Evolutionary conservation across 352 stramenopile species (phyloP), one percentile per base, ranked within the genome.

Genomic region (Phytophthora sp.): DNA sequence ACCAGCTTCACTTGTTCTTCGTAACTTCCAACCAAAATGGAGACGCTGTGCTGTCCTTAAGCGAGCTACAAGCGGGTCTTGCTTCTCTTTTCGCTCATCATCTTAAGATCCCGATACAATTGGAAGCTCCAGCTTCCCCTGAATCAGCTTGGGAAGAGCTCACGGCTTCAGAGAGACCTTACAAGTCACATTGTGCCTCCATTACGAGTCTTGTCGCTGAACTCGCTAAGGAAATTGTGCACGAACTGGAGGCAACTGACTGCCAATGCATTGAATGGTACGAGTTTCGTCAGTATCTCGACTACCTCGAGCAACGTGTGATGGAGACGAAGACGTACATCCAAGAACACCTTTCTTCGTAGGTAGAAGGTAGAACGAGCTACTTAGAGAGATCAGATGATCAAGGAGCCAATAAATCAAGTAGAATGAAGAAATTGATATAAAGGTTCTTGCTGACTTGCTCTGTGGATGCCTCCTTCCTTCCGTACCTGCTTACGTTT

Each of bases 201-300:
- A 72, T 91, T 38, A 60, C 71, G 8, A 71, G 59, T 16, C 69
- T 93, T 12, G 69, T 86, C 30, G 54, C 66, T 1, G 69, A 75
- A 0, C 65, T 93, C 9, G 77, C 77, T 5, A 88, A 80, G 45
- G 82, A 89, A 49, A 67, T 90, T 30, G 82, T 89, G 77, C 33
- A 65, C 16, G 71, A 73, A 26, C 38, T 93, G 3, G 84, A 88
- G 62, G 77, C 69, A 46, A 88, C 89, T 66, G 60, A 84, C 24
- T 86, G 72, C 52, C 66, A 75, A 18, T 69, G 71, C 21, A 86
- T 93, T 56, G 82, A 93, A 57, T 93, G 84, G 82, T 88, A 81
- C 56, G 82, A 93, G 52, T 93, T 91, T 49, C 83, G 82, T 6
- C 77, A 82, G 50, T 74, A 91, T n/a, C 62, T 93, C 26, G 84